phyloP scores from a whole-genome alignment of 257 asterid species.

The Fraxinus quadrangulata region DNA sequence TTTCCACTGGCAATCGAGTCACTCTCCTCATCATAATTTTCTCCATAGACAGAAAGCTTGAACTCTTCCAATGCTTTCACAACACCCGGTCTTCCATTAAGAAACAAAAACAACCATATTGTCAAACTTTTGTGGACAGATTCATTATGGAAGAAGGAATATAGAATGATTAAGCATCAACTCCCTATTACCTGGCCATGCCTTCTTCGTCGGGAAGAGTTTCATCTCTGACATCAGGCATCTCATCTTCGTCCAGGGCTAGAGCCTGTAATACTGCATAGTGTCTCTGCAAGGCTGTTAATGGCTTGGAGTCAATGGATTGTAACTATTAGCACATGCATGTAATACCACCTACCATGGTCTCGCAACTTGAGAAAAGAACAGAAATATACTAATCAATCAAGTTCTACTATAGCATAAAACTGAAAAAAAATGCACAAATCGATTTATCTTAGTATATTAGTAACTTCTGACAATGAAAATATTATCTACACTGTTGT shows the following conservation, averaged over 20 bases:
- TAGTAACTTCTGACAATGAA: background rate
- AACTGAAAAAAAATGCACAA: background rate
- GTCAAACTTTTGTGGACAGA: conserved; percentile 15
- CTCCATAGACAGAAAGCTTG: conserved; percentile 80
- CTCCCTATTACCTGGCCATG: conserved; percentile 61
- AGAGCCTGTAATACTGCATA: conserved; percentile 93
- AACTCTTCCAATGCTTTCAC: conserved; percentile 86
- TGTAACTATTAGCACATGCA: conserved; percentile 17
- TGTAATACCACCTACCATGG: background rate
- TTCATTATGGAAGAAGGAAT: conserved; percentile 8
- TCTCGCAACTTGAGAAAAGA: background rate
- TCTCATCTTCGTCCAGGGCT: conserved; percentile 93
- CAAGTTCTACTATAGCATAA: background rate
- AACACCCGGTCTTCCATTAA: conserved; percentile 65
- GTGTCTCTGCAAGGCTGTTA: conserved; percentile 92
- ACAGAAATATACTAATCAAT: background rate
- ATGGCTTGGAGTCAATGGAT: conserved; percentile 12
- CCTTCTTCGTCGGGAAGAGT: conserved; percentile 99
- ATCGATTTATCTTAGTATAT: background rate
- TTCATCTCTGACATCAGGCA: conserved; percentile 91
- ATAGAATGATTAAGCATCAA: background rate
- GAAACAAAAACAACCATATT: background rate
- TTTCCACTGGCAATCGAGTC: conserved; percentile 44
- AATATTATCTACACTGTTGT: background rate
- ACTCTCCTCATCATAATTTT: conserved; percentile 56